A percentile compares a stretch with the other conserved stretches of the same genome.
Conservation (phyloP, 2,329 filamentous ascomycete genomes). For the Paracoccidioides lutzii region DNA sequence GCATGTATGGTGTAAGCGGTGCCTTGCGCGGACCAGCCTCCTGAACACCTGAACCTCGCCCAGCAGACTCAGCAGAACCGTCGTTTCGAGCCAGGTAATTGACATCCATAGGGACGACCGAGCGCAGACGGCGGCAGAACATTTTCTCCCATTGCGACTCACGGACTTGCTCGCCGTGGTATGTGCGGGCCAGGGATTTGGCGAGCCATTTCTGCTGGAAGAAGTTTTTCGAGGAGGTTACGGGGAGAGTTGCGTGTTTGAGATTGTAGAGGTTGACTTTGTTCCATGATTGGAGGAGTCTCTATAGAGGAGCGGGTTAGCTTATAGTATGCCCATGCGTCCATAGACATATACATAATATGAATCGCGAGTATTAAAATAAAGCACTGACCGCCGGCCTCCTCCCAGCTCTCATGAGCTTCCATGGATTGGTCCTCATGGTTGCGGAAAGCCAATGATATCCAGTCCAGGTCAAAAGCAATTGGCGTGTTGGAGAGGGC, state of each 20-base stretch:
- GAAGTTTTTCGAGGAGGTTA: conserved; percentile 49
- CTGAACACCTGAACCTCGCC: conserved; percentile 63
- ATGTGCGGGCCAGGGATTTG: conserved; percentile 70
- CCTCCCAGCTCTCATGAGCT: background rate
- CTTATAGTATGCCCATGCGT: no score
- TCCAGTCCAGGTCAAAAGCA: background rate
- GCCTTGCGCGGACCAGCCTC: conserved; percentile 9
- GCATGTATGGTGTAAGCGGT: conserved; percentile 69
- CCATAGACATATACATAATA: no score
- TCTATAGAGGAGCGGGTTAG: conserved; percentile 40
- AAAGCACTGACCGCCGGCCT: conserved; percentile 1
- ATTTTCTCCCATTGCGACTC: conserved; percentile 91
- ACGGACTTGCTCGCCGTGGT: conserved; percentile 88
- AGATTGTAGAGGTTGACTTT: conserved; percentile 96
- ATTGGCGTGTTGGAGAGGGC: conserved; percentile 1
- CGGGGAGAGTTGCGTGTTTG: conserved; percentile 39
- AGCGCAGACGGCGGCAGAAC: conserved; percentile 69
- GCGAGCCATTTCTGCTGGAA: conserved; percentile 98
- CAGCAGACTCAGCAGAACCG: conserved; percentile 69
- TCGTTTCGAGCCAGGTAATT: conserved; percentile 66
- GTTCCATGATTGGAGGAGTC: conserved; percentile 91
- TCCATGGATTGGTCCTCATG: conserved; percentile 1
- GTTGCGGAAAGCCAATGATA: background rate
- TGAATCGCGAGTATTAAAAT: background rate
- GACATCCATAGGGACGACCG: conserved; percentile 76